Conservation (phyloP, 495 filamentous ascomycete species). For the Talaromyces proteolyticus region DNA sequence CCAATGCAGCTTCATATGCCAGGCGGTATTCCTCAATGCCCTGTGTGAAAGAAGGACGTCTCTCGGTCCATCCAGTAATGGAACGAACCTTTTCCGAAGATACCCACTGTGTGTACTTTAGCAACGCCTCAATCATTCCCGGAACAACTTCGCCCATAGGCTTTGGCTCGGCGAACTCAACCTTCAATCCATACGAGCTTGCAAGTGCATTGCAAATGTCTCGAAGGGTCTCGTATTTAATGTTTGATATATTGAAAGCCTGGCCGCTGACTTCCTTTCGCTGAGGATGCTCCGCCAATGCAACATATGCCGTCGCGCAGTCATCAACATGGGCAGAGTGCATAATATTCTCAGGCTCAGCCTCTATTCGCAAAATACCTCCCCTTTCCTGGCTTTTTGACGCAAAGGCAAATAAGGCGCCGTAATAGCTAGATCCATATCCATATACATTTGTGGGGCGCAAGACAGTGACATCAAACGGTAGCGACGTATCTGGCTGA, state of each 20-base stretch:
- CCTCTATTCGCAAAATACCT: slow-evolving; percentile 13
- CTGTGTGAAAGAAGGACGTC: slow-evolving; percentile 25
- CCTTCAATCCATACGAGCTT: slow-evolving; percentile 25
- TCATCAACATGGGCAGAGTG: slow-evolving; percentile 38
- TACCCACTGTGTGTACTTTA: slow-evolving; percentile 34
- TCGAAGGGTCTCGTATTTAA: slow-evolving; percentile 29
- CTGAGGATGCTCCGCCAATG: slow-evolving; percentile 20
- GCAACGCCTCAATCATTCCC: slow-evolving; percentile 7
- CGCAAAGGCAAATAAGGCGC: slow-evolving; percentile 20
- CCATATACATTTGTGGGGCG: slow-evolving; percentile 34
- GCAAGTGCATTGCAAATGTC: slow-evolving; percentile 24
- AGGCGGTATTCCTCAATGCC: slow-evolving; percentile 25
- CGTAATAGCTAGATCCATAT: slow-evolving; percentile 31
- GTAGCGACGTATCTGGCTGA: slow-evolving; percentile 9
- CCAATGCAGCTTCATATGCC: slow-evolving; percentile 30
- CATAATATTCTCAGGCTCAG: slow-evolving; percentile 25
- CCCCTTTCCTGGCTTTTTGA: slow-evolving; percentile 9
- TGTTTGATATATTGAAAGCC: slow-evolving; percentile 33
- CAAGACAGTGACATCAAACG: slow-evolving; percentile 31
- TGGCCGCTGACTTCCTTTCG: slow-evolving; percentile 19
- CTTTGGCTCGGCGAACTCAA: background rate
- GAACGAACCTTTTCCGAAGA: slow-evolving; percentile 30
- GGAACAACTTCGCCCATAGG: background rate
- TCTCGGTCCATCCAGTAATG: slow-evolving; percentile 32
- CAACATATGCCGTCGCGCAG: slow-evolving; percentile 35